These are phyloP conservation scores for Phragmites australis DNA, from an alignment of 176 grass and related monocot species.

Conservation along the genomic window DNA sequence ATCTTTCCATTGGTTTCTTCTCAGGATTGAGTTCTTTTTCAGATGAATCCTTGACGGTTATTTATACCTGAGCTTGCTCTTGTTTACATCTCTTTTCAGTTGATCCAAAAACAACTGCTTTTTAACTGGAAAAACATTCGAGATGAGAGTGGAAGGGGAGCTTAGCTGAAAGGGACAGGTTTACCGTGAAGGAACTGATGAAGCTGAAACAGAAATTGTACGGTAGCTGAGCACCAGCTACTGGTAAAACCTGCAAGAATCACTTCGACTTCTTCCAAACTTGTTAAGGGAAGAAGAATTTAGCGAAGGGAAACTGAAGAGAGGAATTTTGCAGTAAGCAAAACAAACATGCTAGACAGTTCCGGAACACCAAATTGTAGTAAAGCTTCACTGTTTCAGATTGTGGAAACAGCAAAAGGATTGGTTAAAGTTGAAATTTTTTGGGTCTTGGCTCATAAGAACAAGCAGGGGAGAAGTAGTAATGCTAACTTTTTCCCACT, in stretches of 20 bases:
- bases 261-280: background rate
- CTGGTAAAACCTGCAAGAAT: background rate
- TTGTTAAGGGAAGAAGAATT: background rate
- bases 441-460: background rate
- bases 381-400: background rate
- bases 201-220: background rate
- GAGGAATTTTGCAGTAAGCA: background rate
- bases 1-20: background rate
- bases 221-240: background rate
- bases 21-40: background rate
- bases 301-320: background rate
- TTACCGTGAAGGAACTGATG: slow-evolving; percentile 1
- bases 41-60: background rate
- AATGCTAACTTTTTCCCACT: background rate
- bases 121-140: background rate
- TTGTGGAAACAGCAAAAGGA: background rate
- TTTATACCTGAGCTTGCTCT: background rate
- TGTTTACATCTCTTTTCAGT: background rate
- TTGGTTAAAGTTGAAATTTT: background rate
- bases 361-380: background rate
- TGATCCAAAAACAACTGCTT: background rate
- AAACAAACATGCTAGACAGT: too few relatives aligned
- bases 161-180: background rate
- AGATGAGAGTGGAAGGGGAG: background rate
- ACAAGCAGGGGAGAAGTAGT: background rate